Evolutionary conservation across 2,329 filamentous ascomycete genomes (phyloP).

Genomic region (Colletotrichum kahawae): DNA sequence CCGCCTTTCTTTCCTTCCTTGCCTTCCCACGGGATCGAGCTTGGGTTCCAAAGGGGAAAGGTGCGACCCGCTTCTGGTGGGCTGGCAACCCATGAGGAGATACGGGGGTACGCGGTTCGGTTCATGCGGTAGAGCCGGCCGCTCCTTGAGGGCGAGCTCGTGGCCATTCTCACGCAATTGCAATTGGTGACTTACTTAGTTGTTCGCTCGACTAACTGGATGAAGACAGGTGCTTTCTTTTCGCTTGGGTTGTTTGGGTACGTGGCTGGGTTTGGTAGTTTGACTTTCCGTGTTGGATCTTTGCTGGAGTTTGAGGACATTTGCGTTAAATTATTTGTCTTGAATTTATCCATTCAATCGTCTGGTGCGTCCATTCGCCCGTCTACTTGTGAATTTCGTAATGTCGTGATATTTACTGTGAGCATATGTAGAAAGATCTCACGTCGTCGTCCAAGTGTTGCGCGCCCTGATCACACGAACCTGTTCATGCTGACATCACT

Average conservation of each 20-base stretch:
- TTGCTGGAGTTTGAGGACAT: too few relatives aligned
- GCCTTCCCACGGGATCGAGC: not conserved
- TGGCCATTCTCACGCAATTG: not conserved
- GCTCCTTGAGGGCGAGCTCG: not conserved
- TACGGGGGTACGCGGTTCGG: not conserved
- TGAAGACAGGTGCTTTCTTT: not conserved
- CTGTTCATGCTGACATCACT: too few relatives aligned
- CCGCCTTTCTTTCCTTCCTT: not conserved
- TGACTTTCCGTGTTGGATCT: too few relatives aligned
- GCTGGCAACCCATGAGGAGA: not conserved
- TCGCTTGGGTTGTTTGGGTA: accelerated
- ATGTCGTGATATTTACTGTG: too few relatives aligned
- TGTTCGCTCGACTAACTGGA: not conserved
- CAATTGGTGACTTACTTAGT: not conserved
- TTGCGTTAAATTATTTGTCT: too few relatives aligned
- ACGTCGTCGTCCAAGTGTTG: too few relatives aligned
- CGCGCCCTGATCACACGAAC: too few relatives aligned
- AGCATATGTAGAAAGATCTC: too few relatives aligned
- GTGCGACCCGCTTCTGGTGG: not conserved
- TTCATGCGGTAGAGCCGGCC: not conserved
- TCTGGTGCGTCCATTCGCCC: too few relatives aligned
- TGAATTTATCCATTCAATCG: too few relatives aligned
- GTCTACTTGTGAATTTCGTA: too few relatives aligned
- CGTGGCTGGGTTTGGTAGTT: too few relatives aligned
- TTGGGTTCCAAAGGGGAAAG: not conserved